Conservation (phyloP, 2,329 filamentous ascomycete genomes). For the Colletotrichum phormii region DNA sequence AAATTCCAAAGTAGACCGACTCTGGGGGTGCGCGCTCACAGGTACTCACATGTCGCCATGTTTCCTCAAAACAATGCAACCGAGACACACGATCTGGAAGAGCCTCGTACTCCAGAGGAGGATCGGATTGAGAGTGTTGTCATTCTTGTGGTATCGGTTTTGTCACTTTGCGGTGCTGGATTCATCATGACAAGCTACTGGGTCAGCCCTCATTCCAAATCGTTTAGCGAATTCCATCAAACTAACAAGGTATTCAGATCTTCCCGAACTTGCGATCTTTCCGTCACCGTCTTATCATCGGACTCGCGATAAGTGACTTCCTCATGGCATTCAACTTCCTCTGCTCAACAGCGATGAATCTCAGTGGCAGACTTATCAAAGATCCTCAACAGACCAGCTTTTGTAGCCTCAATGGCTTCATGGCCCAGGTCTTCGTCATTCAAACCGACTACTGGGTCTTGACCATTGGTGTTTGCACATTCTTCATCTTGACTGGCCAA, state of each 20-base stretch:
- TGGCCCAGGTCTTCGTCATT: slow-evolving; percentile 55
- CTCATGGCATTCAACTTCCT: slow-evolving; percentile 55
- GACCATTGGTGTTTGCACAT: slow-evolving; percentile 54
- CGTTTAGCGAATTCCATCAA: not conserved
- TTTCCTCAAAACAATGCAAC: not conserved
- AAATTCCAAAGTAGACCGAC: not conserved
- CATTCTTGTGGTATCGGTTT: slow-evolving; percentile 47
- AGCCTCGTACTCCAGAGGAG: slow-evolving; percentile 36
- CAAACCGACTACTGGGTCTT: slow-evolving; percentile 59
- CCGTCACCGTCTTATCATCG: slow-evolving; percentile 53
- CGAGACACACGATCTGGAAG: slow-evolving; percentile 39
- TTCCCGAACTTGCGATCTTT: slow-evolving; percentile 51
- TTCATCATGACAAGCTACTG: slow-evolving; percentile 52
- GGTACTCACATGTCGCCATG: not conserved
- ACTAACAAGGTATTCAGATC: slow-evolving; percentile 41
- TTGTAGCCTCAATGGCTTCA: slow-evolving; percentile 55
- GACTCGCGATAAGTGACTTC: slow-evolving; percentile 53
- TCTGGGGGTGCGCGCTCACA: not conserved
- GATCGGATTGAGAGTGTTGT: slow-evolving; percentile 43
- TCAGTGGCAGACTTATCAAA: slow-evolving; percentile 46
- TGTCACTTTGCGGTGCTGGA: slow-evolving; percentile 49
- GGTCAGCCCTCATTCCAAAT: slow-evolving; percentile 36
- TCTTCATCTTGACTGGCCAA: slow-evolving; percentile 52
- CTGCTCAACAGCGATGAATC: slow-evolving; percentile 48
- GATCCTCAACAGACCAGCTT: slow-evolving; percentile 43